phyloP scores from a whole-genome alignment of 1,139 yeast species.

The Blastobotrys arbuscula region DNA sequence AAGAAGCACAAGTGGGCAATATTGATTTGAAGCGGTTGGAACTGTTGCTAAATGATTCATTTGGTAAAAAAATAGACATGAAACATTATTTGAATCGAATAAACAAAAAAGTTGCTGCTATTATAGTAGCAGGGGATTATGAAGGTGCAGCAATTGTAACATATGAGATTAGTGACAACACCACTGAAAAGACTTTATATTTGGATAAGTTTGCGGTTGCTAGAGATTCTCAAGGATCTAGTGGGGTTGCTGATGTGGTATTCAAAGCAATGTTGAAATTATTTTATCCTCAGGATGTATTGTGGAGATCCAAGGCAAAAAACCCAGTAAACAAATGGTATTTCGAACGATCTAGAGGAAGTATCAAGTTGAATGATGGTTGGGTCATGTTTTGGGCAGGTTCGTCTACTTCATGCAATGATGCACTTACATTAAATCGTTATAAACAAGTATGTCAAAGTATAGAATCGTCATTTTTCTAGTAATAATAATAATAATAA shows the following conservation, averaged over 20 bases:
- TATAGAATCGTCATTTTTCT: slow-evolving; percentile 42
- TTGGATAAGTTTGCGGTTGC: slow-evolving; percentile 91
- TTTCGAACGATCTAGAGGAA: slow-evolving; percentile 82
- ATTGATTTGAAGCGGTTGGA: slow-evolving; percentile 56
- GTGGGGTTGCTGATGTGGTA: slow-evolving; percentile 89
- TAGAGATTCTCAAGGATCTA: slow-evolving; percentile 75
- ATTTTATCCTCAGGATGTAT: slow-evolving; percentile 59
- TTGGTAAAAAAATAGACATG: slow-evolving; percentile 60
- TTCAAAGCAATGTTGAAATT: slow-evolving; percentile 70
- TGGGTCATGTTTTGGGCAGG: slow-evolving; percentile 75
- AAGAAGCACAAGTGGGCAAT: slow-evolving; percentile 43
- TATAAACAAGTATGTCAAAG: slow-evolving; percentile 39
- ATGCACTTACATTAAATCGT: slow-evolving; percentile 18
- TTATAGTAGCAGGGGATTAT: slow-evolving; percentile 86
- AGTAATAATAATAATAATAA: no score
- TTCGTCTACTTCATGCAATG: slow-evolving; percentile 21
- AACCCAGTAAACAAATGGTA: slow-evolving; percentile 98
- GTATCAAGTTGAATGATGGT: slow-evolving; percentile 47
- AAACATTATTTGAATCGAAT: slow-evolving; percentile 63
- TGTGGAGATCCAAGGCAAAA: slow-evolving; percentile 82
- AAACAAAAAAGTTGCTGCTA: slow-evolving; percentile 59
- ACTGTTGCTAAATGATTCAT: slow-evolving; percentile 68
- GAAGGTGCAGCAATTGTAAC: slow-evolving; percentile 94
- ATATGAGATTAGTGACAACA: slow-evolving; percentile 46
- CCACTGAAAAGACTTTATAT: slow-evolving; percentile 44